Evolutionary conservation across 371 early-diverging fungal species (phyloP).

Genomic region (Circinella umbellata): DNA sequence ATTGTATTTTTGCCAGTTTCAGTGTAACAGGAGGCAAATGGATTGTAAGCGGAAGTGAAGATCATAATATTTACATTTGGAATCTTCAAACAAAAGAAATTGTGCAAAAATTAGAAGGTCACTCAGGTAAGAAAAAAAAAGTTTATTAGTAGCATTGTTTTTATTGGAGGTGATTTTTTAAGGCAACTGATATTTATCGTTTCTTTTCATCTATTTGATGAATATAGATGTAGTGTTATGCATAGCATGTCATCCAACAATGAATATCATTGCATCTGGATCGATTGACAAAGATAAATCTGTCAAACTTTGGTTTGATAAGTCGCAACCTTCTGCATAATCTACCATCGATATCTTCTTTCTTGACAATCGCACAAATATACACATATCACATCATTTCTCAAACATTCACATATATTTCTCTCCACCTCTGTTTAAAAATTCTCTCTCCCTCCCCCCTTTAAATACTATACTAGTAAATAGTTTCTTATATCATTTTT

Average conservation of each 20-base stretch:
- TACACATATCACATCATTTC: too few species aligned
- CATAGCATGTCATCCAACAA: constrained; percentile 94
- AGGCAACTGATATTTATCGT: too few species aligned
- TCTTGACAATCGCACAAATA: background rate
- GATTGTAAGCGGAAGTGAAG: constrained; percentile 97
- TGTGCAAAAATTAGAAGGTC: constrained; percentile 92
- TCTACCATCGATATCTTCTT: background rate
- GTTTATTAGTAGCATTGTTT: background rate
- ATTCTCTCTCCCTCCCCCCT: too few species aligned
- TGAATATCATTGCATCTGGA: constrained; percentile 95
- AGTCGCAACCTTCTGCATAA: constrained; percentile 41
- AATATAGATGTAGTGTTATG: constrained; percentile 85
- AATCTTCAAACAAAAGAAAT: constrained; percentile 93
- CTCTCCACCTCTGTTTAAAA: too few species aligned
- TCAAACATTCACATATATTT: background rate
- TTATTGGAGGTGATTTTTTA: background rate
- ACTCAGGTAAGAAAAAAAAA: constrained; percentile 68
- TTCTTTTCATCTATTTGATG: background rate
- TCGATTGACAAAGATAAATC: constrained; percentile 91
- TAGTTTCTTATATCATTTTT: background rate
- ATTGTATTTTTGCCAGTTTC: constrained; percentile 92
- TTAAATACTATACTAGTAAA: too few species aligned
- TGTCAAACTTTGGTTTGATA: constrained; percentile 86
- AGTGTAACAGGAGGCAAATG: constrained; percentile 94
- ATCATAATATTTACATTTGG: constrained; percentile 93